phyloP scores from a whole-genome alignment of 805 yeast genomes.

The Candida piceae region DNA sequence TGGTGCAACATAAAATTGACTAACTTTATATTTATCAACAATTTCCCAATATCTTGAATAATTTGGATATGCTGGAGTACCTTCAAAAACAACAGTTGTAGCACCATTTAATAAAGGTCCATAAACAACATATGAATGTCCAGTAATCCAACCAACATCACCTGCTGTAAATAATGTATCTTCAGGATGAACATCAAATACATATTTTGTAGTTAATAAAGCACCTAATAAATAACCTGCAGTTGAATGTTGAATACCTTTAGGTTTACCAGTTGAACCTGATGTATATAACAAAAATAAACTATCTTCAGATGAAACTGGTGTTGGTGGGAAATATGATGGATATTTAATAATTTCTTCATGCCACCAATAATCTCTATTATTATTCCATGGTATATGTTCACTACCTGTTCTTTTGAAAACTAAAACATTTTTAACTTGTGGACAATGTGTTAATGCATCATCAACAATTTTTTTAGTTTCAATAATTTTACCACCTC shows the following conservation, averaged over 20 bases:
- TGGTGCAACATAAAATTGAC: slow-evolving; percentile 97
- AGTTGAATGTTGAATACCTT: slow-evolving; percentile 94
- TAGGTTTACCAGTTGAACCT: slow-evolving; percentile 97
- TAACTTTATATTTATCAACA: slow-evolving; percentile 83
- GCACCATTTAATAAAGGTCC: slow-evolving; percentile 90
- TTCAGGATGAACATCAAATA: slow-evolving; percentile 85
- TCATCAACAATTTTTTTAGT: slow-evolving; percentile 95
- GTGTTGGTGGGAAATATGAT: slow-evolving; percentile 79
- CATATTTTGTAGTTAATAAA: slow-evolving; percentile 83
- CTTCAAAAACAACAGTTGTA: slow-evolving; percentile 90
- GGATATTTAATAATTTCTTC: slow-evolving; percentile 79
- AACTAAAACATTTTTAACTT: slow-evolving; percentile 79
- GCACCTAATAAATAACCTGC: slow-evolving; percentile 96
- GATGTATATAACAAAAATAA: slow-evolving; percentile 93
- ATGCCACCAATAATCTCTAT: slow-evolving; percentile 95
- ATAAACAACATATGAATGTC: slow-evolving; percentile 92
- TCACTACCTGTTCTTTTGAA: slow-evolving; percentile 80
- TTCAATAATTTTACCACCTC: slow-evolving; percentile 92
- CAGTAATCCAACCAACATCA: slow-evolving; percentile 99
- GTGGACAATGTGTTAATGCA: slow-evolving; percentile 70
- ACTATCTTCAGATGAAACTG: slow-evolving; percentile 92
- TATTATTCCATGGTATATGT: slow-evolving; percentile 65
- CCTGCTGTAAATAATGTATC: slow-evolving; percentile 95
- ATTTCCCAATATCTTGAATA: slow-evolving; percentile 96
- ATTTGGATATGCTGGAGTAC: slow-evolving; percentile 96